Base-by-base conservation (phyloP, 2,329 filamentous ascomycete species). In the Penicillium sumatraense region DNA sequence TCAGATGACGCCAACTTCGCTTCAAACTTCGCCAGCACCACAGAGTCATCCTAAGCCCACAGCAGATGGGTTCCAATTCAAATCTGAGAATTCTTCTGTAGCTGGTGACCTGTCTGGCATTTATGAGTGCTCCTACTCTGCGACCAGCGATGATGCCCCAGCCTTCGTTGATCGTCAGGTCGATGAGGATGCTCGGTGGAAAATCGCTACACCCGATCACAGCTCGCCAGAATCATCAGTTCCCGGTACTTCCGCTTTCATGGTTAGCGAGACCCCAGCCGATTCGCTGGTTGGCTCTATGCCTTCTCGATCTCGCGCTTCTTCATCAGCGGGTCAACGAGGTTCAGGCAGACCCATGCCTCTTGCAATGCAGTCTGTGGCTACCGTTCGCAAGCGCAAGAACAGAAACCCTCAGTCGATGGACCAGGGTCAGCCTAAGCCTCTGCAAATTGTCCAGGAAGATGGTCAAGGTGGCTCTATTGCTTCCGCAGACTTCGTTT, bases 361-460 rank as follows among this genome's bases (percentile, higher is more conserved):
- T 27, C 68, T 73, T 18, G 67, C 64, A 8, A 60, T 73, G 47
- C 72, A 73, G 53, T 67, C 70, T 3, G 60, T 59, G 11, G 64
- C 65, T 35, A 68, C 68, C 3, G 64, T 70, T 9, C 66, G 72
- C 51, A 75, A 72, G 60, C 72, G 74, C 55, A 75, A 74, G 57
- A 69, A 69, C 52, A 66, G 69, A 35, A 66, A 59, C 44, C 54
- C 65, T 0, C 63, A 59, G 5, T 67, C 62, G 21, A 40, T 72
- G 11, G 71, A 74, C 8, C 66, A 72, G 26, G 61, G 59, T 13
- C 59, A 58, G 47, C 54, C 68, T 4, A 70, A 70, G 51, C 71
- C 73, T 18, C 56, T 77, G 52, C 75, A 77, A 54, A 77, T 77
- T 56, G 75, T 77, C 24, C 75, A 76, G 45, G 75, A 77, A 58